These are phyloP conservation scores for Silene vulgaris DNA, from an alignment of 179 eudicot species.

Conservation along the genomic window DNA sequence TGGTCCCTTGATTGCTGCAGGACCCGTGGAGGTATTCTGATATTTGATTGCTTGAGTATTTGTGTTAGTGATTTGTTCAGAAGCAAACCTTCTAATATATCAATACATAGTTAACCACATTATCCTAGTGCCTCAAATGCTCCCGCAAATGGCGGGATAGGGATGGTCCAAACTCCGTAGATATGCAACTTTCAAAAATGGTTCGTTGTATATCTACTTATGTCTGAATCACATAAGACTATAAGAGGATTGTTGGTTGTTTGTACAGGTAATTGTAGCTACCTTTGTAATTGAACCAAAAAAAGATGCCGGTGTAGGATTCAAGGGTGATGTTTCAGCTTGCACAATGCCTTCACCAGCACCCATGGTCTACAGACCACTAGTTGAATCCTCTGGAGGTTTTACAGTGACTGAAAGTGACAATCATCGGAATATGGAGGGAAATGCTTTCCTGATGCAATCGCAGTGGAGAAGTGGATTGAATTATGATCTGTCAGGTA, in stretches of 20 bases:
- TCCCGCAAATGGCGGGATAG: not conserved
- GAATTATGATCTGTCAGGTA: constrained; percentile 44
- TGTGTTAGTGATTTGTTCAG: not conserved
- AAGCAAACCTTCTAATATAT: not conserved
- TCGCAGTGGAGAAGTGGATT: constrained; percentile 40
- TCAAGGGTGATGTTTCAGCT: constrained; percentile 45
- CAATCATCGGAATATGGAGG: constrained; percentile 45
- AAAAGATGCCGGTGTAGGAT: constrained; percentile 40
- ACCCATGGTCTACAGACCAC: constrained; percentile 43
- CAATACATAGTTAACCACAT: not conserved
- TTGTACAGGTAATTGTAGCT: constrained; percentile 59
- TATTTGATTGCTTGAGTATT: not conserved
- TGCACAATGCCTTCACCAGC: constrained; percentile 48
- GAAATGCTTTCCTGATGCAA: constrained; percentile 46
- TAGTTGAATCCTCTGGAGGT: constrained; percentile 46
- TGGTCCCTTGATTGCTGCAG: constrained; percentile 79
- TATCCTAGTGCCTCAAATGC: not conserved
- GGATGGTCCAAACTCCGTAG: not conserved
- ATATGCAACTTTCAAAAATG: not conserved
- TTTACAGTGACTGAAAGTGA: constrained; percentile 28
- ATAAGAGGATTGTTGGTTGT: not conserved
- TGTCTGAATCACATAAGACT: not conserved
- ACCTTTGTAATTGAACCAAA: constrained; percentile 53
- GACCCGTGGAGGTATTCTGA: constrained; percentile 65
- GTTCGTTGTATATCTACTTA: not conserved